phyloP scores from a whole-genome alignment of 208 protist genomes.

The Leptomonas seymouri region DNA sequence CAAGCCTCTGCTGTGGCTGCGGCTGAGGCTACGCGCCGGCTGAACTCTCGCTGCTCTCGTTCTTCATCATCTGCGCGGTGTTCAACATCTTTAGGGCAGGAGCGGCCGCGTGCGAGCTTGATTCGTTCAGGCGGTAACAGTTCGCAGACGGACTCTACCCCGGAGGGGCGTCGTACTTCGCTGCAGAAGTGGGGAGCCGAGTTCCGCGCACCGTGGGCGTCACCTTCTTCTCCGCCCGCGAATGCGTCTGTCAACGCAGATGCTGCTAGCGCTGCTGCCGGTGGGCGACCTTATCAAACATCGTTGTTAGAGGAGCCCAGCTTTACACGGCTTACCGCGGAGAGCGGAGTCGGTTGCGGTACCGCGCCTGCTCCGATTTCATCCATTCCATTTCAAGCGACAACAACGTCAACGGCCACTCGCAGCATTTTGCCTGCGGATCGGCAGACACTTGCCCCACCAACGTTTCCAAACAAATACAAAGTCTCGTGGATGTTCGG shows the following conservation, averaged over 20 bases:
- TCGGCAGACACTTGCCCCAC: neutral
- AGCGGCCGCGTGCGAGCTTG: neutral
- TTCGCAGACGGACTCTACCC: neutral
- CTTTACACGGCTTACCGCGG: neutral
- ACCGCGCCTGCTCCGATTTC: conserved; percentile 4
- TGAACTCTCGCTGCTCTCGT: neutral
- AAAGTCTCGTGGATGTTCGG: neutral
- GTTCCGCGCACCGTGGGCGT: neutral
- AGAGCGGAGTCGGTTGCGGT: conserved; percentile 18
- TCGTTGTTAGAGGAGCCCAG: conserved; percentile 21
- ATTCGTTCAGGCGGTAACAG: neutral
- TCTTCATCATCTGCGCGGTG: neutral
- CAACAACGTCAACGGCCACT: neutral
- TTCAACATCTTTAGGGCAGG: neutral
- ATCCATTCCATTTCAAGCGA: neutral
- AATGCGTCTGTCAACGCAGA: neutral
- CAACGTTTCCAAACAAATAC: neutral
- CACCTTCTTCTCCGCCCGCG: neutral
- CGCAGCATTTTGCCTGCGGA: too few relatives aligned
- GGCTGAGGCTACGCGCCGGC: neutral
- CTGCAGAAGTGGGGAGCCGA: neutral
- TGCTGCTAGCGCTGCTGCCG: neutral
- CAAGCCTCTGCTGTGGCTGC: conserved; percentile 20
- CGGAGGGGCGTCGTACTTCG: neutral
- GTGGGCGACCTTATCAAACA: conserved; percentile 7